Evolutionary conservation across 805 yeast genomes (phyloP), one percentile per base, ranked within the genome.

Genomic region (Millerozyma miso): DNA sequence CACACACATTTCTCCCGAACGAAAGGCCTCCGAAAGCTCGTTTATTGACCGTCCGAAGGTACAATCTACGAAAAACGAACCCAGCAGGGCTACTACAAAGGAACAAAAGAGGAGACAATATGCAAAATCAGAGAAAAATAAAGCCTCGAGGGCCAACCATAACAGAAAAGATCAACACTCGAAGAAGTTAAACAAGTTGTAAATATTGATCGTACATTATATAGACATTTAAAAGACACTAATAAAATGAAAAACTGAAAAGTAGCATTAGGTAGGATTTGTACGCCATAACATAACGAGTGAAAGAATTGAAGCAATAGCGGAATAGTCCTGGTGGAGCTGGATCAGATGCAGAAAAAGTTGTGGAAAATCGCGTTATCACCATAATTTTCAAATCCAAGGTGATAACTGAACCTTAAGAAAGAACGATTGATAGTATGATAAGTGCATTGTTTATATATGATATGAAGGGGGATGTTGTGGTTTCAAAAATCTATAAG

Each of bases 391-490:
- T n/a, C n/a, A n/a, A n/a, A n/a, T n/a, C n/a, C n/a, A n/a, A n/a
- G n/a, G n/a, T n/a, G n/a, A n/a, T n/a, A n/a, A n/a, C n/a, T n/a
- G n/a, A n/a, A n/a, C n/a, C n/a, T n/a, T n/a, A n/a, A n/a, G n/a
- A n/a, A n/a, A n/a, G n/a, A n/a, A n/a, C n/a, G n/a, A n/a, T n/a
- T n/a, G 29, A 32, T 23, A 43, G 10, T 7, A 89, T 90, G 97
- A 83, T 91, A 43, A 77, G 88, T 38, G 97, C 88, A 0, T 59
- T 91, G n/a, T 79, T 90, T 52, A 69, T 91, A 13, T 86, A 77
- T 67, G 87, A 85, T 54, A 73, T 74, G 41, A 80, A 84, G 46
- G 98, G 97, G 4, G 97, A 90, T 58, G 80, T 88, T 16, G 68
- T 91, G 34, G 79, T 90, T 40, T 82, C 93, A 17, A 78, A 85